Percentiles rank a stretch among this genome's conserved stretches.
Conservation (phyloP, 257 asterid species). For the Ophiorrhiza pumila region DNA sequence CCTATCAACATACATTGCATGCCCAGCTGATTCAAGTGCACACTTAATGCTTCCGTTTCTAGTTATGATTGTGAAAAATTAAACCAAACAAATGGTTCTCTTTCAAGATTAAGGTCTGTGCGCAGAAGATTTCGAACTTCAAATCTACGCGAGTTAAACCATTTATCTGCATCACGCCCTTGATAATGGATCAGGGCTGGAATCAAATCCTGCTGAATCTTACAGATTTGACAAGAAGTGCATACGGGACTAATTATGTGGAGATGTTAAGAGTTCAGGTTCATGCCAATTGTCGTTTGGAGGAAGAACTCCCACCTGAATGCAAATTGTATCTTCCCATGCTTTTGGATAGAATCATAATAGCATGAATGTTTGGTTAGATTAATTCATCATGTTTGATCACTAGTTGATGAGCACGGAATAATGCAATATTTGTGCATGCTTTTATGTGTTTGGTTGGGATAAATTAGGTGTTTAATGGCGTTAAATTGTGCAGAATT, state of each 20-base stretch:
- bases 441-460: too few relatives aligned
- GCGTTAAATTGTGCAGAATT: too few relatives aligned
- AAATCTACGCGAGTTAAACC: constrained; percentile 92
- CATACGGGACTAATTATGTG: constrained; percentile 92
- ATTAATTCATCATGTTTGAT: too few relatives aligned
- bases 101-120: constrained; percentile 91
- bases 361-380: too few relatives aligned
- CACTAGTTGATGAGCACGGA: too few relatives aligned
- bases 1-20: constrained; percentile 78
- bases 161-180: constrained; percentile 89
- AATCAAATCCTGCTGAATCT: constrained; percentile 92
- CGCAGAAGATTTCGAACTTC: constrained; percentile 96
- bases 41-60: constrained; percentile 92
- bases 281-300: constrained; percentile 88
- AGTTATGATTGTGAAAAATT: constrained; percentile 82
- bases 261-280: constrained; percentile 92
- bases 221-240: constrained; percentile 79
- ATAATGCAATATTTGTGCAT: too few relatives aligned
- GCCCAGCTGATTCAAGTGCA: constrained; percentile 98
- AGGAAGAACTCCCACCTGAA: constrained; percentile 98
- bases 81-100: constrained; percentile 91
- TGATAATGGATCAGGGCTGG: constrained; percentile 94
- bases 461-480: too few relatives aligned
- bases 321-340: constrained; percentile 91
- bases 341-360: too few relatives aligned